Evolutionary conservation across 2,329 filamentous ascomycete genomes (phyloP).

Genomic region (Ilyonectria sp.): DNA sequence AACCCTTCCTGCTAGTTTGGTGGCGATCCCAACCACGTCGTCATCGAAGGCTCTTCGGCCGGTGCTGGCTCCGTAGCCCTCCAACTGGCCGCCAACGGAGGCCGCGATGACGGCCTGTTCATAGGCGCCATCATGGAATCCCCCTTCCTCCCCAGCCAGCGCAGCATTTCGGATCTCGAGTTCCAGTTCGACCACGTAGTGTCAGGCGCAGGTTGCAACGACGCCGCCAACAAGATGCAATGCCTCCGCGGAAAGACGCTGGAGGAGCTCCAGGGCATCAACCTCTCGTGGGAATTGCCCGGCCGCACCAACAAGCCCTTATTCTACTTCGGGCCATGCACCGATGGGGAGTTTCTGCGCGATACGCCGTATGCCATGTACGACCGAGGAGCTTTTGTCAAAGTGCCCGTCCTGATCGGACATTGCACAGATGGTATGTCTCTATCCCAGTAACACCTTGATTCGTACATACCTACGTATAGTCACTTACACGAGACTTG

Average conservation of each 20-base stretch:
- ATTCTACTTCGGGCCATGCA: conserved; percentile 67
- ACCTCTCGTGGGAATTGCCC: conserved; percentile 58
- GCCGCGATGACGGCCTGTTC: conserved; percentile 62
- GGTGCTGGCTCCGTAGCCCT: conserved; percentile 72
- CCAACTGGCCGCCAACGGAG: conserved; percentile 65
- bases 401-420: conserved; percentile 63
- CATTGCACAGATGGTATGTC: conserved; percentile 60
- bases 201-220: conserved; percentile 54
- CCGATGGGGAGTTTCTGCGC: conserved; percentile 63
- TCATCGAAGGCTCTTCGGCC: conserved; percentile 74
- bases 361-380: conserved; percentile 61
- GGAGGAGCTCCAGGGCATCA: conserved; percentile 57
- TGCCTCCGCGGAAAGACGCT: conserved; percentile 59
- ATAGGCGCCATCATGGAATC: conserved; percentile 63
- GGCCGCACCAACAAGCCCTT: conserved; percentile 53
- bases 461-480: not conserved
- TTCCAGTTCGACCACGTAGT: conserved; percentile 62
- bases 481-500: conserved; percentile 26
- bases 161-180: conserved; percentile 60
- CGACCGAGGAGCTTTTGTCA: conserved; percentile 56
- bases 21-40: conserved; percentile 71
- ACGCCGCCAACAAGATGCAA: conserved; percentile 51
- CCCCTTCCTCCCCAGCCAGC: conserved; percentile 66
- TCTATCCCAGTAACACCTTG: not conserved
- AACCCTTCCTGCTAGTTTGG: conserved; percentile 60